Conservation (phyloP, 805 yeast species). For the Yarrowia phangngaensis region DNA sequence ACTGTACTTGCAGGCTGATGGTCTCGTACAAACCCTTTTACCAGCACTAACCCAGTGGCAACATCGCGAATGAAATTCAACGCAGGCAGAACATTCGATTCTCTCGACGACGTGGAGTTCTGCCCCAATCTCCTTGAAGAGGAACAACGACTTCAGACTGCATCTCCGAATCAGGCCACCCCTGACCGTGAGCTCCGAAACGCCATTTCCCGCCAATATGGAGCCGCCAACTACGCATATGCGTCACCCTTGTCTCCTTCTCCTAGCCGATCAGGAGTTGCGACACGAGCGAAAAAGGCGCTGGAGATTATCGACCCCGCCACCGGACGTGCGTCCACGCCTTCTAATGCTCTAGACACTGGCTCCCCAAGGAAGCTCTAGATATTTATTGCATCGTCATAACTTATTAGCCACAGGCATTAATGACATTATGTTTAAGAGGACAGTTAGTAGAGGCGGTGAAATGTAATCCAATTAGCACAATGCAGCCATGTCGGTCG, state of each 20-base stretch:
- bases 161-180: slow-evolving; percentile 22
- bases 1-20: no score
- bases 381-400: slow-evolving; percentile 26
- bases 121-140: slow-evolving; percentile 44
- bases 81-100: slow-evolving; percentile 59
- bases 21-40: no score
- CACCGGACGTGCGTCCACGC: slow-evolving; percentile 39
- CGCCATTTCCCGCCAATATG: slow-evolving; percentile 16
- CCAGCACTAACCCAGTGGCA: slow-evolving; percentile 25
- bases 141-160: slow-evolving; percentile 25
- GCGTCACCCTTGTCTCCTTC: slow-evolving; percentile 20
- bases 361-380: slow-evolving; percentile 26
- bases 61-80: slow-evolving; percentile 40
- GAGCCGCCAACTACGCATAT: slow-evolving; percentile 16
- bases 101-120: slow-evolving; percentile 64
- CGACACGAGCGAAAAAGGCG: slow-evolving; percentile 31
- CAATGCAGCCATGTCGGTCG: no score
- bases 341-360: slow-evolving; percentile 14
- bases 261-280: slow-evolving; percentile 16
- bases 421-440: no score
- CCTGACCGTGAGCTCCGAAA: slow-evolving; percentile 15
- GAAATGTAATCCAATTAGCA: background rate
- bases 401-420: no score
- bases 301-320: slow-evolving; percentile 52
- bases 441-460: background rate